phyloP scores from a whole-genome alignment of 495 filamentous ascomycete genomes.

The Xylaria cubensis region DNA sequence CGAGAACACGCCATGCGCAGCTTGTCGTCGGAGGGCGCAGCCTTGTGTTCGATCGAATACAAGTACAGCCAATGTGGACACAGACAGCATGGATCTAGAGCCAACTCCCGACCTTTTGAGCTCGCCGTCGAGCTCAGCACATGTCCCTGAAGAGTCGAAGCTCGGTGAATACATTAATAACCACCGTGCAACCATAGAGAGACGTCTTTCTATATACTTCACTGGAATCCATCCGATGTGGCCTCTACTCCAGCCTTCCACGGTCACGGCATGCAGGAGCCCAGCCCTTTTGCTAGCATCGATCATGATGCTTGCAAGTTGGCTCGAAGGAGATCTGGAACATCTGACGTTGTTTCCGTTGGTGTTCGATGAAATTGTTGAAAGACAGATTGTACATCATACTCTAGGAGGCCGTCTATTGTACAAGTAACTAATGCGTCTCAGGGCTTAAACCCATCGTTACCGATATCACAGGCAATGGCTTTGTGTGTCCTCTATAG shows the following conservation, averaged over 20 bases:
- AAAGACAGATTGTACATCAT: constrained; percentile 4
- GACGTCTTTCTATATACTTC: constrained; percentile 32
- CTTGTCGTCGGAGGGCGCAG: constrained; percentile 8
- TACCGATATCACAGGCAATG: constrained; percentile 38
- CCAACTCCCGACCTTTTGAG: background rate
- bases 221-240: constrained; percentile 36
- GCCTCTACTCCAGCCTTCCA: constrained; percentile 38
- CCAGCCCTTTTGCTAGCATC: constrained; percentile 33
- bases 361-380: constrained; percentile 27
- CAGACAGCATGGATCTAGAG: background rate
- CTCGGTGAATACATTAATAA: background rate
- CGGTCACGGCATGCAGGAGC: constrained; percentile 24
- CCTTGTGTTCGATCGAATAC: constrained; percentile 4
- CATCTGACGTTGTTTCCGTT: constrained; percentile 30
- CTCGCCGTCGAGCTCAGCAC: background rate
- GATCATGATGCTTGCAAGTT: constrained; percentile 37
- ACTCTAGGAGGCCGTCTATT: background rate
- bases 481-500: constrained; percentile 36
- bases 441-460: constrained; percentile 30
- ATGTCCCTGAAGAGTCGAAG: background rate
- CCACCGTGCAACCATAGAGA: background rate
- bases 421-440: constrained; percentile 9
- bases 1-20: constrained; percentile 14
- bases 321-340: constrained; percentile 31
- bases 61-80: background rate